A percentile compares a stretch with the other conserved stretches of the same genome.
Evolutionary conservation across 2,329 filamentous ascomycete species (phyloP).

Genomic region (Ophiostoma populinum): DNA sequence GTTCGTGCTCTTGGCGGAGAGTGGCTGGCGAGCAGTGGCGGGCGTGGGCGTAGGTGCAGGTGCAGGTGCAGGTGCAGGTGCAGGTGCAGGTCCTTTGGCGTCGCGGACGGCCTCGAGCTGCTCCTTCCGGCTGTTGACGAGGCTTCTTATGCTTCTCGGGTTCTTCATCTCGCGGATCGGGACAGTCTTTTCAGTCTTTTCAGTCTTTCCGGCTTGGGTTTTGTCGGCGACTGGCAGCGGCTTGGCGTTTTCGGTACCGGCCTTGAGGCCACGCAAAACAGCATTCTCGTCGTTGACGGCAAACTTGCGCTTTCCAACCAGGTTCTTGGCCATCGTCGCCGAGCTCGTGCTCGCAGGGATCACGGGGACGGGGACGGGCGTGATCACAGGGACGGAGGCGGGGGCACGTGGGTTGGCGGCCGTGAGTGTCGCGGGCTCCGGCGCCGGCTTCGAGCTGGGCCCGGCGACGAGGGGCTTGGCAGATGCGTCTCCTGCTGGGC

Average conservation of each 20-base stretch:
- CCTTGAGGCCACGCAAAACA: slow-evolving; percentile 17
- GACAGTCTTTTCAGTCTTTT: slow-evolving; percentile 9
- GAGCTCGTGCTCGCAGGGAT: too few species aligned
- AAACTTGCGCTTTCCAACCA: slow-evolving; percentile 44
- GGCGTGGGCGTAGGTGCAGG: too few species aligned
- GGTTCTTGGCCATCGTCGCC: too few species aligned
- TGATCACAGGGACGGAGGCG: too few species aligned
- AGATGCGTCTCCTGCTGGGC: too few species aligned
- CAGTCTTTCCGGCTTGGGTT: slow-evolving; percentile 9
- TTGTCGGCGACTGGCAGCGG: slow-evolving; percentile 5
- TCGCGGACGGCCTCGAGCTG: slow-evolving; percentile 15
- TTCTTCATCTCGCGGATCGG: slow-evolving; percentile 15
- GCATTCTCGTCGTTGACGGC: slow-evolving; percentile 36
- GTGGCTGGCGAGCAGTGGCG: slow-evolving; percentile 31
- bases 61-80: too few species aligned
- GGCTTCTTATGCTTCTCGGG: slow-evolving; percentile 29
- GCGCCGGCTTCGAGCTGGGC: too few species aligned
- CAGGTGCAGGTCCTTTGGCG: slow-evolving; percentile 12
- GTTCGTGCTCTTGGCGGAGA: slow-evolving; percentile 42
- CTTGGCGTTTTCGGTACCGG: slow-evolving; percentile 14
- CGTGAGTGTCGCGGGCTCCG: too few species aligned
- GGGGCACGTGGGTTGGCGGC: too few species aligned
- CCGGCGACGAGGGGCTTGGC: too few species aligned
- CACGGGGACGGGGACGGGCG: too few species aligned
- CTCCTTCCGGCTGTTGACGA: slow-evolving; percentile 24